Percentiles rank a stretch among this genome's conserved stretches.
These are phyloP conservation scores for Leptographium galeiforme DNA, from an alignment of 2,329 filamentous ascomycete species.

Conservation along the genomic window DNA sequence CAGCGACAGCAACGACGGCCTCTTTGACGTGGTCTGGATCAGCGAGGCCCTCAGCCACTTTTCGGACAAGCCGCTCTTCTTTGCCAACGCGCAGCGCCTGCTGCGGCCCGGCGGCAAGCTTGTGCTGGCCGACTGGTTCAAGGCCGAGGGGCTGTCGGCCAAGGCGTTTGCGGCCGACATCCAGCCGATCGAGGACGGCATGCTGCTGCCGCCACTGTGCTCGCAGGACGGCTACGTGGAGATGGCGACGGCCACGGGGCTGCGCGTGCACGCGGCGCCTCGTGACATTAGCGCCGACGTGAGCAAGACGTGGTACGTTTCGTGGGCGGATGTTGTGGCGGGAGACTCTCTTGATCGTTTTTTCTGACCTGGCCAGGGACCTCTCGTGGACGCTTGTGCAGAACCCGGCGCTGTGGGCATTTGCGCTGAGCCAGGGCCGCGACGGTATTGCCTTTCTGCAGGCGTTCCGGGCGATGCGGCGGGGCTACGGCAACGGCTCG, in stretches of 20 bases:
- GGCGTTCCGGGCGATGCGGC: conserved; percentile 46
- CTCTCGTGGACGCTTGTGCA: conserved; percentile 49
- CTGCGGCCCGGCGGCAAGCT: conserved; percentile 36
- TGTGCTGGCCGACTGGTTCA: conserved; percentile 50
- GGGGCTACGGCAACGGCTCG: conserved; percentile 43
- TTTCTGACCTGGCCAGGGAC: conserved; percentile 29
- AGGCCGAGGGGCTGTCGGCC: conserved; percentile 31
- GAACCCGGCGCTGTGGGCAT: conserved; percentile 46
- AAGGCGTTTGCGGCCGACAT: conserved; percentile 36
- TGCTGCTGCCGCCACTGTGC: conserved; percentile 45
- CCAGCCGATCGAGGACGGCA: conserved; percentile 47
- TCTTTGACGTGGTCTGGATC: conserved; percentile 48
- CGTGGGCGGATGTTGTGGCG: not conserved
- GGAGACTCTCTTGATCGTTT: not conserved
- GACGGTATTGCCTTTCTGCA: conserved; percentile 48
- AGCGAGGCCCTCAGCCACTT: conserved; percentile 48
- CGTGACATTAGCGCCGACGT: conserved; percentile 46
- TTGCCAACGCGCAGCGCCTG: conserved; percentile 34
- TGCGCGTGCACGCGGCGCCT: conserved; percentile 30
- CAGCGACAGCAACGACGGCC: not conserved
- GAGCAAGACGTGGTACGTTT: conserved; percentile 42
- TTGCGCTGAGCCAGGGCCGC: conserved; percentile 44
- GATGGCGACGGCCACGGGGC: conserved; percentile 33
- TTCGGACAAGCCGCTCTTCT: conserved; percentile 45
- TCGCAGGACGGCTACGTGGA: conserved; percentile 38